Percentiles rank a stretch among this genome's conserved stretches.
Conservation (phyloP, 345 rosid genomes). For the Garcia nutans region DNA sequence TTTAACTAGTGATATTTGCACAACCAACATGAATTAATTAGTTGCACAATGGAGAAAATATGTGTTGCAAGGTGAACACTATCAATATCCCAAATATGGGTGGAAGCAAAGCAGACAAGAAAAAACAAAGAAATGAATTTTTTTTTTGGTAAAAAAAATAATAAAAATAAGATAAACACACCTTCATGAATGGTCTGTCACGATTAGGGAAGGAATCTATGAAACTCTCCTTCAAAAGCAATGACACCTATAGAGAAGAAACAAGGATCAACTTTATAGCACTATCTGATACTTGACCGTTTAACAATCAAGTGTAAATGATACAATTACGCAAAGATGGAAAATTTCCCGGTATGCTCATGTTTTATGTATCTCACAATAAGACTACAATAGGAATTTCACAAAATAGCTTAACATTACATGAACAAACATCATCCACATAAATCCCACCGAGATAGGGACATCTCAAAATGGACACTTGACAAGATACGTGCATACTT, state of each 20-base stretch:
- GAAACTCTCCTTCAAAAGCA: slow-evolving; percentile 90
- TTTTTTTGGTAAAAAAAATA: background rate
- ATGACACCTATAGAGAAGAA: slow-evolving; percentile 57
- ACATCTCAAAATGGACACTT: background rate
- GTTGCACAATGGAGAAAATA: background rate
- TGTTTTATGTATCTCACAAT: background rate
- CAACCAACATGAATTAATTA: background rate
- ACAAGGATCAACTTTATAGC: background rate
- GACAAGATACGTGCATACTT: background rate
- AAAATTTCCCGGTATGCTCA: background rate
- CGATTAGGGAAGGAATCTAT: slow-evolving; percentile 79
- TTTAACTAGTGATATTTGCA: background rate
- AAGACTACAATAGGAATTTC: background rate
- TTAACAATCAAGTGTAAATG: background rate
- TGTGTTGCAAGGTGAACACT: background rate
- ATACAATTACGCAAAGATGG: background rate
- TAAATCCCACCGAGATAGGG: background rate
- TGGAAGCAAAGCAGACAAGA: too few species aligned
- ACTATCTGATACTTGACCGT: background rate
- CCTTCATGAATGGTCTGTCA: slow-evolving; percentile 91
- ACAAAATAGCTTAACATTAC: background rate
- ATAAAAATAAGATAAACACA: slow-evolving; percentile 17
- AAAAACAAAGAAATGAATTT: too few species aligned
- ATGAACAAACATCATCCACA: background rate
- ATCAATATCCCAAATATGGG: too few species aligned